Evolutionary conservation across 129 eudicot species (phyloP), one percentile per base, ranked within the genome.

Genomic region (Sambucus nigra): DNA sequence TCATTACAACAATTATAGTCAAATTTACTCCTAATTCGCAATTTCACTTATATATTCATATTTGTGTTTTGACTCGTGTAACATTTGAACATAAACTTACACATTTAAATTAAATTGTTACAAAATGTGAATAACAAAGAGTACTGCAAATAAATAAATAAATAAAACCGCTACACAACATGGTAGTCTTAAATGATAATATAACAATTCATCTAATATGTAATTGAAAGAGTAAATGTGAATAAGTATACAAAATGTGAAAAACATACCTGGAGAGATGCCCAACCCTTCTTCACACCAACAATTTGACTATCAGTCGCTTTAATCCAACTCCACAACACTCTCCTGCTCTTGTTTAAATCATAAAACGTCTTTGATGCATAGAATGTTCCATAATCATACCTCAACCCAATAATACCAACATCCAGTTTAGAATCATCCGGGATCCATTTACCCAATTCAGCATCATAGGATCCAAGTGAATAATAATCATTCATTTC

Each of bases 281-380:
- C 81, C 96, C 96, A 88, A 8, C 96, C 96, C 78, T 75, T 83
- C 15, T 63, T 49, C 10, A 88, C 62, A 54, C 83, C 91, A 11
- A 82, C 46, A 25, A 6, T 66, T 55, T 77, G 87, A 11, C 77
- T 72, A 15, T 88, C 96, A 2, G 74, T 75, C 69, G 83, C 96
- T 25, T 66, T 70, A 26, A 88, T 73, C 94, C 91, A 88, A 61
- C 87, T 74, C 96, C 96, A 83, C 59, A 83, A 64, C 11, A 88
- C 54, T 63, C 96, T 72, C 55, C 96, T 70, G 70, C 62, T 73
- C 73, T 77, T 88, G 14, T 64, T 76, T 63, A 73, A 75, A 49
- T 88, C 96, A 29, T 69, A 88, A 29, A 88, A 88, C 2, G 94
- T 77, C 61, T 88, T 88, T n/a, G 96, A 88, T 3, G 96, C 96